Base-by-base conservation (phyloP, 169 alveolate species). In the Hepatocystis sp. region DNA sequence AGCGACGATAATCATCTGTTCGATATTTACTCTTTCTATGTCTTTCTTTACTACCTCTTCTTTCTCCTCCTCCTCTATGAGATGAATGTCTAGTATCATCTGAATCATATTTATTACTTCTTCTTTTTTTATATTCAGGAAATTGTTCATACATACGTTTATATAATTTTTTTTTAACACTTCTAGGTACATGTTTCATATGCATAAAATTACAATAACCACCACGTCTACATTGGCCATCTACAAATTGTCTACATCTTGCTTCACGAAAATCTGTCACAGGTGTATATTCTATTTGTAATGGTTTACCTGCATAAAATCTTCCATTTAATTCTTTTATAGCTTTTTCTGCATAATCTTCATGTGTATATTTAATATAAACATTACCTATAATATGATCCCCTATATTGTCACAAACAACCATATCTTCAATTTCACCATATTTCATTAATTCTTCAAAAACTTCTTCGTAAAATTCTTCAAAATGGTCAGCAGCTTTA, bases 221-320 rank as follows among this genome's bases (percentile, higher is more conserved):
- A 11, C 99, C 99, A 56, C 99, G 94, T 36, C 98, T 96, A 92
- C 99, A 99, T 42, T 95, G 96, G 2, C 99, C 99, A 64, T 98
- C 99, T 30, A 96, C 98, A 86, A 97, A 98, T 88, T 98, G 99
- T 36, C 99, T 95, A 84, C 99, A 98, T 53, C 98, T 93, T 32
- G 99, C 99, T 67, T 98, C 99, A 51, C 98, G 95, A 91, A 99
- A 99, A 89, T 99, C 99, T n/a, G 99, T 96, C 3, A 99, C 99
- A 4, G 99, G 99, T 10, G 99, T 96, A 88, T 94, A 98, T 85
- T 99, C 99, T 21, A 96, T 96, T 52, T 95, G 95, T n/a, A 99
- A 96, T 4, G 95, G 96, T 71, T 94, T 94, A 71, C 95, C 95
- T 19, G 96, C 97, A 90, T 98, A 98, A 60, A 95, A 97, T 86